A percentile compares a stretch with the other conserved stretches of the same genome.
Evolutionary conservation across 129 eudicot genomes (phyloP).

Genomic region (Tagetes patula): DNA sequence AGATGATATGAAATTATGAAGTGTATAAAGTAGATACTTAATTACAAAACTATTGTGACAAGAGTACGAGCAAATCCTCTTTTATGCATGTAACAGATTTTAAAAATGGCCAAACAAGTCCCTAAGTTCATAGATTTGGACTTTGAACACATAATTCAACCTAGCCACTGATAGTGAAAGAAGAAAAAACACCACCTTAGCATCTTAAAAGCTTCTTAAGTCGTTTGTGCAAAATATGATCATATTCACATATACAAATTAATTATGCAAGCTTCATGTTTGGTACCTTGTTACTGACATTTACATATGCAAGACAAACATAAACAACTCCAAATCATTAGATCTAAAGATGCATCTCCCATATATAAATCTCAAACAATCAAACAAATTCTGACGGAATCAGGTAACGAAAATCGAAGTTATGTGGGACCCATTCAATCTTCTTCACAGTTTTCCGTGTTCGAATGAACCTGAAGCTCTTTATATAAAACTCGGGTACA

Average conservation of each 20-base stretch:
- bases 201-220: no score
- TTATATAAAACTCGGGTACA: slow-evolving; percentile 39
- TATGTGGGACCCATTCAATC: slow-evolving; percentile 73
- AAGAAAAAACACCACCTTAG: no score
- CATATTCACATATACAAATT: slow-evolving; percentile 14
- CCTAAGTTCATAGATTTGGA: no score
- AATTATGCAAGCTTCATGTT: slow-evolving; percentile 7
- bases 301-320: slow-evolving; percentile 27
- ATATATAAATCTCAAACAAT: slow-evolving; percentile 24
- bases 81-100: no score
- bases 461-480: slow-evolving; percentile 40
- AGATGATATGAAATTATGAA: no score
- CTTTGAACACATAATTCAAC: no score
- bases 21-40: no score
- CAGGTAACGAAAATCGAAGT: slow-evolving; percentile 57
- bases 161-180: no score
- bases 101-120: no score
- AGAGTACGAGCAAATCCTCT: no score
- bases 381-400: slow-evolving; percentile 43
- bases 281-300: slow-evolving; percentile 13
- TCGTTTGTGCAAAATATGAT: neutral
- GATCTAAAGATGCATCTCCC: slow-evolving; percentile 14
- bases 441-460: slow-evolving; percentile 46
- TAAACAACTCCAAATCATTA: slow-evolving; percentile 7
- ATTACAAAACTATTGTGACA: no score